Evolutionary conservation across 2,329 filamentous ascomycete species (phyloP).

Genomic region (Fusarium tanahbumbuense): DNA sequence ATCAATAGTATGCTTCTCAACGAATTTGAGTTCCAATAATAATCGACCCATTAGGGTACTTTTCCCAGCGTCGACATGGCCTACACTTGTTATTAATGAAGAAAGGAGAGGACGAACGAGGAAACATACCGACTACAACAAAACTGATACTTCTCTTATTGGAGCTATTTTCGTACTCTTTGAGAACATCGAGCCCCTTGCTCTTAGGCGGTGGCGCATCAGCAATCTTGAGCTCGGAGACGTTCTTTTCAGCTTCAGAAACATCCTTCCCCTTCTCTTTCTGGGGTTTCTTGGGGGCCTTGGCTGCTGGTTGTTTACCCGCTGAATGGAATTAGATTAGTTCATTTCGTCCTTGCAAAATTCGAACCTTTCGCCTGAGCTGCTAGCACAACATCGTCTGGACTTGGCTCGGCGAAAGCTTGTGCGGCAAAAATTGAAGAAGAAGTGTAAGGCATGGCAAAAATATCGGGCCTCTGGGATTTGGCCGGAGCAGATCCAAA

Average conservation of each 20-base stretch:
- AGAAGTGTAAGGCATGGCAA: slow-evolving; percentile 62
- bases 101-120: neutral
- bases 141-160: slow-evolving; percentile 88
- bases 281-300: slow-evolving; percentile 54
- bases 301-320: slow-evolving; percentile 61
- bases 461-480: slow-evolving; percentile 49
- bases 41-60: slow-evolving; percentile 98
- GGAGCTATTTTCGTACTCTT: slow-evolving; percentile 80
- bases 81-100: slow-evolving; percentile 57
- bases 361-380: slow-evolving; percentile 91
- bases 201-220: slow-evolving; percentile 70
- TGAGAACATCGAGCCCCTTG: slow-evolving; percentile 87
- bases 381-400: slow-evolving; percentile 87
- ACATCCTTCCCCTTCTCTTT: slow-evolving; percentile 56
- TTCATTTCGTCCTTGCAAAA: slow-evolving; percentile 61
- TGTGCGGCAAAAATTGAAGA: slow-evolving; percentile 63
- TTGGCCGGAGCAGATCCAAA: slow-evolving; percentile 57
- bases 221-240: slow-evolving; percentile 57
- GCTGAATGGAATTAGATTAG: slow-evolving; percentile 67
- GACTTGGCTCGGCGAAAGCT: slow-evolving; percentile 86
- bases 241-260: slow-evolving; percentile 41
- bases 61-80: slow-evolving; percentile 97
- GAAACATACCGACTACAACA: slow-evolving; percentile 84
- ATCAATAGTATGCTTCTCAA: slow-evolving; percentile 89
- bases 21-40: slow-evolving; percentile 85